Percentiles rank a stretch among this genome's conserved stretches.
These are phyloP conservation scores for Lactarius indigo DNA, from an alignment of 768 basidiomycete genomes.

Conservation along the genomic window DNA sequence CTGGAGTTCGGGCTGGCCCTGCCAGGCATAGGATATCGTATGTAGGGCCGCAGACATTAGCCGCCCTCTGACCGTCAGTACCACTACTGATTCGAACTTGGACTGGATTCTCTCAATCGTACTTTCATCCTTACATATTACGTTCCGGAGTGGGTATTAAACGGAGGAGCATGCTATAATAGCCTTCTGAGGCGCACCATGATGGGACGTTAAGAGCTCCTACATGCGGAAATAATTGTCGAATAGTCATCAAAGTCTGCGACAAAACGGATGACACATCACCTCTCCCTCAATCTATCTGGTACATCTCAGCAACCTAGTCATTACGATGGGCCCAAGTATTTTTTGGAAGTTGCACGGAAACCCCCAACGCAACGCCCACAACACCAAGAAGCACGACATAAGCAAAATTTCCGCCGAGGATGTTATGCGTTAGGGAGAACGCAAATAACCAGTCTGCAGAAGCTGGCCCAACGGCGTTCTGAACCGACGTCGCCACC, in stretches of 20 bases:
- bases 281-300: neutral
- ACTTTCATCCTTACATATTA: too few relatives aligned
- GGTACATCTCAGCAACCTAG: neutral
- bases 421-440: constrained; percentile 40
- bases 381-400: neutral
- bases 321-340: neutral
- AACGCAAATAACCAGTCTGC: constrained; percentile 64
- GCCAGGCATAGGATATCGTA: too few relatives aligned
- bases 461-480: constrained; percentile 50
- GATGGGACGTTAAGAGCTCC: too few relatives aligned
- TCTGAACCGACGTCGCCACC: constrained; percentile 36
- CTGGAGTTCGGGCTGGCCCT: too few relatives aligned
- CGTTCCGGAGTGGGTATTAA: too few relatives aligned
- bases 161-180: too few relatives aligned
- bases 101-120: too few relatives aligned
- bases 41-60: too few relatives aligned
- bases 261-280: neutral
- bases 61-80: too few relatives aligned
- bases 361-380: neutral
- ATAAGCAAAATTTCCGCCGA: neutral
- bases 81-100: too few relatives aligned
- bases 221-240: neutral
- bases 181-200: too few relatives aligned
- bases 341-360: neutral
- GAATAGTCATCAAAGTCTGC: neutral